phyloP scores from a whole-genome alignment of 306 rosid genomes.

The Vigna mungo region DNA sequence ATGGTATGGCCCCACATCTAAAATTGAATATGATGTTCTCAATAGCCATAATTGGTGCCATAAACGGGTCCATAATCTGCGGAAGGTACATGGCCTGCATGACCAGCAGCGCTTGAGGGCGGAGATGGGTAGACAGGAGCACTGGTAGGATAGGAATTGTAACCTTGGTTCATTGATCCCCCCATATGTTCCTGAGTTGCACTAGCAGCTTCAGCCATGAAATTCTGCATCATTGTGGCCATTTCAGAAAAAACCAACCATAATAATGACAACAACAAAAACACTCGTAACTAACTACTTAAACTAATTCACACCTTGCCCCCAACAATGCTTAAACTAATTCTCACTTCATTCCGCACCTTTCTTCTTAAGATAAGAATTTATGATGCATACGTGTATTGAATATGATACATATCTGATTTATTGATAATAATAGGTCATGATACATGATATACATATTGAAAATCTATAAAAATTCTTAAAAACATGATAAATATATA shows the following conservation, averaged over 20 bases:
- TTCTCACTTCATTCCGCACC: not conserved
- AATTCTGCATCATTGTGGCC: slow-evolving; percentile 52
- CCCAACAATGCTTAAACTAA: too few species aligned
- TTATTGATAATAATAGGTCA: too few species aligned
- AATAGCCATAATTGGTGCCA: slow-evolving; percentile 62
- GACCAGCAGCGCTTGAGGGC: slow-evolving; percentile 47
- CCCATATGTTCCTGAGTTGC: slow-evolving; percentile 56
- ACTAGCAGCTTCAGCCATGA: slow-evolving; percentile 71
- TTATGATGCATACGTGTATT: too few species aligned
- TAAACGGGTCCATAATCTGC: slow-evolving; percentile 62
- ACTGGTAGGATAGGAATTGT: slow-evolving; percentile 55
- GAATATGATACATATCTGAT: too few species aligned
- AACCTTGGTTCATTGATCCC: slow-evolving; percentile 54
- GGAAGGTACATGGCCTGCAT: slow-evolving; percentile 55
- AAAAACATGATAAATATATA: too few species aligned
- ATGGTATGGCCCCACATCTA: slow-evolving; percentile 37
- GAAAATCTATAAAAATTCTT: too few species aligned
- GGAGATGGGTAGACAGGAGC: slow-evolving; percentile 62
- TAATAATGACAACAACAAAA: too few species aligned
- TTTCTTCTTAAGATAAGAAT: not conserved
- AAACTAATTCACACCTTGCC: too few species aligned
- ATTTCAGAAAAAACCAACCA: not conserved
- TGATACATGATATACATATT: too few species aligned
- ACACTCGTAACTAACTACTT: too few species aligned
- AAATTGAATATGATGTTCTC: slow-evolving; percentile 39